Evolutionary conservation across 2,329 filamentous ascomycete species (phyloP).

Genomic region (Epichloe gansuensis): DNA sequence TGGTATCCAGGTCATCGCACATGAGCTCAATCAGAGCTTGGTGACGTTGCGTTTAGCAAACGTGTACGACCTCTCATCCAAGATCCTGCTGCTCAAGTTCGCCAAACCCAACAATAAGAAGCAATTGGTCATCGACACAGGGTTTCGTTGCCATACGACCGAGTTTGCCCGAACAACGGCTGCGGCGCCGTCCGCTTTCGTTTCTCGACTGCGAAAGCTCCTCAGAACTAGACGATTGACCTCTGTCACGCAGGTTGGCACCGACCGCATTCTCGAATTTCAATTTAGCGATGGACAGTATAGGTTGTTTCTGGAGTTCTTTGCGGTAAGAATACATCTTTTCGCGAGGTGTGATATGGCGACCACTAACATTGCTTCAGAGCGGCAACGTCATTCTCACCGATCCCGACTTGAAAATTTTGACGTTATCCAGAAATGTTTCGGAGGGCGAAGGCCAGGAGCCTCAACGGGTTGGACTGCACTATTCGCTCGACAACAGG

Average conservation of each 20-base stretch:
- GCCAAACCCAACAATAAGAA: constrained; percentile 79
- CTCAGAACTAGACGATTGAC: constrained; percentile 81
- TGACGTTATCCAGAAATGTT: constrained; percentile 70
- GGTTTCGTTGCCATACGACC: constrained; percentile 91
- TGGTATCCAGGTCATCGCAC: constrained; percentile 63
- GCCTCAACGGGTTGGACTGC: constrained; percentile 60
- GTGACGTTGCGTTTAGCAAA: constrained; percentile 75
- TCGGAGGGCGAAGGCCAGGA: constrained; percentile 74
- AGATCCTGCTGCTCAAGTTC: constrained; percentile 92
- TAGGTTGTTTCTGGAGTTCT: constrained; percentile 85
- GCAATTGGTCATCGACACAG: constrained; percentile 85
- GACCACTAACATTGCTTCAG: constrained; percentile 11
- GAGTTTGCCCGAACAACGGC: constrained; percentile 81
- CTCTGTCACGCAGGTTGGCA: constrained; percentile 71
- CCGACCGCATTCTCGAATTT: constrained; percentile 84
- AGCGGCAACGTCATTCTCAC: constrained; percentile 91
- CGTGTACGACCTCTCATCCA: constrained; percentile 89
- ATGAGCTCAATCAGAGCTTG: constrained; percentile 72
- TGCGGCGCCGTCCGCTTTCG: constrained; percentile 71
- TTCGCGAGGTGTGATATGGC: too few species aligned
- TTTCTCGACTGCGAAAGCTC: constrained; percentile 71
- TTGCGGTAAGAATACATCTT: constrained; percentile 40
- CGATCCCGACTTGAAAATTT: constrained; percentile 68
- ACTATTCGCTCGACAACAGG: constrained; percentile 68
- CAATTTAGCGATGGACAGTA: constrained; percentile 87